Conservation (phyloP, 1,284 basidiomycete species). For the Trametes sp. region DNA sequence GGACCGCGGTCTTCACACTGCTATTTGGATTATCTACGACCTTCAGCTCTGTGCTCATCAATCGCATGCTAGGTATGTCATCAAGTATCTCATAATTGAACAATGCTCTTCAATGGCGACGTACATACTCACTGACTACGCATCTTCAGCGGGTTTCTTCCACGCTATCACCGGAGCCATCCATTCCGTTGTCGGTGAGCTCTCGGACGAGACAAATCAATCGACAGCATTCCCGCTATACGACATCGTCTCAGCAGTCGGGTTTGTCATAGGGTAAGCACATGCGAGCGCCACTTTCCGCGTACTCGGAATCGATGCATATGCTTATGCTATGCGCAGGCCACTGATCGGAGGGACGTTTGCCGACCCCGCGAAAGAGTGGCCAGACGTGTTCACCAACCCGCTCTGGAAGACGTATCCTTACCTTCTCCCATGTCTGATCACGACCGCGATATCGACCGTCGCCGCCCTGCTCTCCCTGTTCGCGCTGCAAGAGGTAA, state of each 20-base stretch:
- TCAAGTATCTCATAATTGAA: too few species aligned
- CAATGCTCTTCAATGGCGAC: too few species aligned
- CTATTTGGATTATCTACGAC: slow-evolving; percentile 64
- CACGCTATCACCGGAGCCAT: slow-evolving; percentile 69
- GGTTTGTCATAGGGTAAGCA: slow-evolving; percentile 63
- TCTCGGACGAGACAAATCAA: slow-evolving; percentile 73
- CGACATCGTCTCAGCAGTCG: slow-evolving; percentile 66
- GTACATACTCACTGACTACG: not conserved
- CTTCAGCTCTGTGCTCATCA: slow-evolving; percentile 52
- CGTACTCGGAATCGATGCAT: not conserved
- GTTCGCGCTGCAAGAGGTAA: slow-evolving; percentile 63
- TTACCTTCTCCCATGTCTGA: slow-evolving; percentile 65
- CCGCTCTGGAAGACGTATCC: slow-evolving; percentile 58
- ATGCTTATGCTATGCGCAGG: slow-evolving; percentile 42
- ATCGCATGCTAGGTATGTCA: slow-evolving; percentile 51
- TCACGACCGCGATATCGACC: slow-evolving; percentile 45
- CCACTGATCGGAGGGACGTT: slow-evolving; percentile 70
- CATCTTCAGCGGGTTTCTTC: slow-evolving; percentile 46
- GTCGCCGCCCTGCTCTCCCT: slow-evolving; percentile 49
- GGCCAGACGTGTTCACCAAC: slow-evolving; percentile 52
- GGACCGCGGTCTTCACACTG: slow-evolving; percentile 56
- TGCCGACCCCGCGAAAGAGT: slow-evolving; percentile 59
- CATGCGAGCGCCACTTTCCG: not conserved
- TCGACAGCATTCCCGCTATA: slow-evolving; percentile 68
- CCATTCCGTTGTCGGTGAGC: slow-evolving; percentile 66